Base-by-base conservation (phyloP, 2,329 filamentous ascomycete species). In the Aspergillus pseudoviridinutans region DNA sequence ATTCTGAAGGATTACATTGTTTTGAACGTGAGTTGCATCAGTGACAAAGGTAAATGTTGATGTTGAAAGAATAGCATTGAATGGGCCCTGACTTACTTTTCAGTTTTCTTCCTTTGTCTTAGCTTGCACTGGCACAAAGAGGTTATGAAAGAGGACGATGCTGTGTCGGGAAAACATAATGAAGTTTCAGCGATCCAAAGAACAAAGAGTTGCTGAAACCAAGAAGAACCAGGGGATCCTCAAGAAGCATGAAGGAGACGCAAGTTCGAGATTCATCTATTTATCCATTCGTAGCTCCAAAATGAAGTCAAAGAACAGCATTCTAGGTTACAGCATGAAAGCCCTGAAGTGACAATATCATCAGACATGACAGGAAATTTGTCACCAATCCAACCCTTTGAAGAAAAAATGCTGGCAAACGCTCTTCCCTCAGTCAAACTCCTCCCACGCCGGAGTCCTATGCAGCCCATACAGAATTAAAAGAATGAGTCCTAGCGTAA, bases 321-420 rank as follows among this genome's bases (percentile, higher is more conserved):
- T 24, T 47, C 22, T 47, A 47, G 14, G 44, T 14, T 47, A 47
- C 24, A 27, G 14, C 9, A 24, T 17, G 22, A 25, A 14, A 22
- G 10, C 20, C 7, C 22, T 24, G 10, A 47, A 27, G 22, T 14
- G 22, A 47, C 22, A 47, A 47, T 47, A 14, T 47, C 44, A 24
- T 47, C 44, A 47, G 27, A 14, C 25, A 22, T 14, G 22, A 24
- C 20, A 17, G 17, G n/a, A 47, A n/a, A 14, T 47, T 6, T 25
- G 22, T 27, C 44, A 27, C 38, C 47, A 56, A 57, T 38, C 58
- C 58, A 50, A 57, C 41, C 54, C 53, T 35, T 53, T 49, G 44
- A 59, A 54, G 54, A 58, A 59, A 58, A 53, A 59, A 62, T 66
- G 60, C 63, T 63, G 58, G 54, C 60, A 58, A 58, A 62, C 58